Percentiles rank a stretch among this genome's conserved stretches.
These are phyloP conservation scores for Xylariaceae sp. DNA, from an alignment of 2,329 filamentous ascomycete species.

Conservation along the genomic window DNA sequence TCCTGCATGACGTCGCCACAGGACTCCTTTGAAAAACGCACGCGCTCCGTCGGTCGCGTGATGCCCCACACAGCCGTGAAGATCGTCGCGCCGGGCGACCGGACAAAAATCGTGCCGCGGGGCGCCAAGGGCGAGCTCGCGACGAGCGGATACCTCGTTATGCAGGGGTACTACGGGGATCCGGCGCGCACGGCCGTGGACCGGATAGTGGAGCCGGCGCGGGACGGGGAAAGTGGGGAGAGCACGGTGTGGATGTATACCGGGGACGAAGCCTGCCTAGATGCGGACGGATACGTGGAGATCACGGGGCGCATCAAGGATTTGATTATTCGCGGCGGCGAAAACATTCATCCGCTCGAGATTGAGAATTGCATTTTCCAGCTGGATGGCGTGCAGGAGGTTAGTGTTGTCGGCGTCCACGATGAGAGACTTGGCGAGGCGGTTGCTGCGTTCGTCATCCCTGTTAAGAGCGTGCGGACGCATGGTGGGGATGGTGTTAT, in stretches of 20 bases:
- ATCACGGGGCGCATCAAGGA: slow-evolving; percentile 95
- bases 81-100: slow-evolving; percentile 66
- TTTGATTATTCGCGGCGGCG: slow-evolving; percentile 87
- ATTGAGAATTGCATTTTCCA: slow-evolving; percentile 82
- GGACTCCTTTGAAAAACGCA: slow-evolving; percentile 68
- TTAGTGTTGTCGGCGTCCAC: slow-evolving; percentile 75
- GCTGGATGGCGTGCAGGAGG: slow-evolving; percentile 62
- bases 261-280: slow-evolving; percentile 87
- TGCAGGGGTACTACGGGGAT: slow-evolving; percentile 88
- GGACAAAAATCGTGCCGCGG: slow-evolving; percentile 52
- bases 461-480: slow-evolving; percentile 36
- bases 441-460: slow-evolving; percentile 76
- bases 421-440: slow-evolving; percentile 81
- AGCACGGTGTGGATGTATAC: slow-evolving; percentile 77
- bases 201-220: slow-evolving; percentile 33
- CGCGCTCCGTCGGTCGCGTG: slow-evolving; percentile 69
- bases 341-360: slow-evolving; percentile 93
- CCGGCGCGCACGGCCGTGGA: slow-evolving; percentile 63
- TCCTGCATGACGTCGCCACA: slow-evolving; percentile 74
- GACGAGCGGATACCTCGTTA: slow-evolving; percentile 77
- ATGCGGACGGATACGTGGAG: slow-evolving; percentile 72
- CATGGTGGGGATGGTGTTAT: slow-evolving; percentile 23
- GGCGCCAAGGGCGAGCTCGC: slow-evolving; percentile 74
- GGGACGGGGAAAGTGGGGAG: background rate
- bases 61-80: slow-evolving; percentile 77